Base-by-base conservation (phyloP, 441 rosid genomes). In the Syzygium malaccense region DNA sequence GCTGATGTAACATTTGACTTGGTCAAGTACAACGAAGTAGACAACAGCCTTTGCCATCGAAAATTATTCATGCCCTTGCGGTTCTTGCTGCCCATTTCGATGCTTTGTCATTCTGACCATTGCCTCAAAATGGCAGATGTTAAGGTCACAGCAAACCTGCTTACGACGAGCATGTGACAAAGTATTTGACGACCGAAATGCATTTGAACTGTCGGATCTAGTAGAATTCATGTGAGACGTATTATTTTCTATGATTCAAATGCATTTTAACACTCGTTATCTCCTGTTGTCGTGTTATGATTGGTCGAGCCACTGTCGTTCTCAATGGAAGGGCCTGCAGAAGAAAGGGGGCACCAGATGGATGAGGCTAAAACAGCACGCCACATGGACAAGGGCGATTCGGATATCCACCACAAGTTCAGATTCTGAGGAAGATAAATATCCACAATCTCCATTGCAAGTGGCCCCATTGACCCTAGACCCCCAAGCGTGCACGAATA, bases 371-470 rank as follows among this genome's bases (percentile, higher is more conserved):
- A 51, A 23, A 41, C 14, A 13, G 83, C 51, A 86, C 92, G 91
- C 93, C 91, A 89, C 80, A 80, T 66, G 57, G 11, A 55, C 55
- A 83, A 83, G 28, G 51, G 49, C 33, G 58, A 75, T 30, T 37
- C 2, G 19, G 90, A 92, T 85, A 89, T 84, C 88, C 92, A 91
- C 97, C 99, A 97, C 99, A 95, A 90, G 90, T 91, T 91, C 58
- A 91, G 98, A 95, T 97, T 96, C 90, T 88, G 86, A 68, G 62
- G 89, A 71, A 87, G 90, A 91, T 33, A 89, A 92, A 71, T 55
- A 88, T 80, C 93, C 89, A 62, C 87, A 66, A 41, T 57, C 66
- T 71, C 48, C 48, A 49, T 8, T 75, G 41, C 1, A 33, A 53
- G 85, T 54, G 62, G 26, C 80, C 58, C 86, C 18, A 33, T 55